Percentiles rank a stretch among this genome's conserved stretches.
Conservation (phyloP, 2,329 filamentous ascomycete genomes). For the Fusarium avenaceum region DNA sequence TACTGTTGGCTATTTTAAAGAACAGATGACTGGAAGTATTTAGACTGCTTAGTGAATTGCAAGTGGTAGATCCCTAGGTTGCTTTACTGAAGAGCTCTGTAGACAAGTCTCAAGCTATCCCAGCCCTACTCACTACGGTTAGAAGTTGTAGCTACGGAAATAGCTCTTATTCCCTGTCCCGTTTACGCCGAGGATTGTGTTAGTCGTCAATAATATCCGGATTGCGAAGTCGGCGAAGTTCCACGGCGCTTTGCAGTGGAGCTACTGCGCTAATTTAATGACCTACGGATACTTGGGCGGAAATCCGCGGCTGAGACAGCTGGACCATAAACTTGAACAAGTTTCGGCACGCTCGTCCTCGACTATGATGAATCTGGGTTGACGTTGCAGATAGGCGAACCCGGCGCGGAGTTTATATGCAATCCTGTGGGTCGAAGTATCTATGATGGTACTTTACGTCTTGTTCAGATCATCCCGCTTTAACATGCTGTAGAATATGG, state of each 20-base stretch:
- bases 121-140: background rate
- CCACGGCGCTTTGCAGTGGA: conserved; percentile 19
- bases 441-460: background rate
- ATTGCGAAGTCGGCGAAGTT: conserved; percentile 16
- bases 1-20: too few relatives aligned
- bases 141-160: background rate
- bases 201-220: background rate
- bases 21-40: background rate
- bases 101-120: background rate
- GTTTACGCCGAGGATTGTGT: too few relatives aligned
- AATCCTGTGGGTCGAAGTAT: conserved; percentile 9
- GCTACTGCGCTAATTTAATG: conserved; percentile 8
- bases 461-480: background rate
- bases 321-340: background rate
- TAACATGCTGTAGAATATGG: background rate
- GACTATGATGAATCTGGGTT: conserved; percentile 12
- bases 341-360: background rate
- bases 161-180: background rate
- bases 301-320: conserved; percentile 21
- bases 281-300: background rate
- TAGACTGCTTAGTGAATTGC: background rate
- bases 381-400: conserved; percentile 36
- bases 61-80: too few relatives aligned
- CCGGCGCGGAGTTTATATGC: conserved; percentile 12
- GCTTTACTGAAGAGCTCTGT: background rate